Evolutionary conservation across 441 rosid genomes (phyloP).

Genomic region (Macaranga tanarius): DNA sequence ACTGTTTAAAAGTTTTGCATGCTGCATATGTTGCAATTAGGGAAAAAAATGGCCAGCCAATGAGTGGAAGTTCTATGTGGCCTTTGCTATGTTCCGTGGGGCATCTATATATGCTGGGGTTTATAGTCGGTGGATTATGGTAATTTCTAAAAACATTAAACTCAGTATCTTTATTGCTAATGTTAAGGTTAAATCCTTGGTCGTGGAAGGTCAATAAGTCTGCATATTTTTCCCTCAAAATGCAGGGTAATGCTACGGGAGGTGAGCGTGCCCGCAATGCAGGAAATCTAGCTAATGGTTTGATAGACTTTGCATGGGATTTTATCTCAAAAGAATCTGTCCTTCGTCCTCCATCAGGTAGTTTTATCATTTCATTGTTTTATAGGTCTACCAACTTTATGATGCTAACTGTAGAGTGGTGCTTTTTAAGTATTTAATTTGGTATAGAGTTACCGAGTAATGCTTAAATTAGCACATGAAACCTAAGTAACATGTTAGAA

Average conservation of each 20-base stretch:
- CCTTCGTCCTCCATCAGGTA: slow-evolving; percentile 81
- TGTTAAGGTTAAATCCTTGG: slow-evolving; percentile 12
- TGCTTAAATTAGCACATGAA: not conserved
- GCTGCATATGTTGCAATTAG: slow-evolving; percentile 43
- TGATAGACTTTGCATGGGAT: slow-evolving; percentile 64
- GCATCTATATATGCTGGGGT: slow-evolving; percentile 81
- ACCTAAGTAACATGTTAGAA: not conserved
- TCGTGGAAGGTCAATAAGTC: slow-evolving; percentile 10
- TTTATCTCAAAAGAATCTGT: slow-evolving; percentile 54
- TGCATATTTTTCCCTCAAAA: slow-evolving; percentile 8
- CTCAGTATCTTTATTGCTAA: not conserved
- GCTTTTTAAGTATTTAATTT: no score
- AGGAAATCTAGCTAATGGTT: slow-evolving; percentile 54
- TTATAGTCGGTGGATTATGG: slow-evolving; percentile 87
- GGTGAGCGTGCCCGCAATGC: slow-evolving; percentile 75
- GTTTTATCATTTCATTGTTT: not conserved
- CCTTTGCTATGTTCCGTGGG: slow-evolving; percentile 81
- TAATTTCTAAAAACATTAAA: slow-evolving; percentile 31
- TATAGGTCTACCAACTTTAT: not conserved
- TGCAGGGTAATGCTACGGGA: slow-evolving; percentile 94
- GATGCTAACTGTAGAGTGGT: not conserved
- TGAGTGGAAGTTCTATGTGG: slow-evolving; percentile 86
- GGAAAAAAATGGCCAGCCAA: slow-evolving; percentile 86
- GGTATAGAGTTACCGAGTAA: no score
- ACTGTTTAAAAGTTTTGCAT: slow-evolving; percentile 13